Evolutionary conservation across 371 early-diverging fungal genomes (phyloP).

Genomic region (Mucor sp.): DNA sequence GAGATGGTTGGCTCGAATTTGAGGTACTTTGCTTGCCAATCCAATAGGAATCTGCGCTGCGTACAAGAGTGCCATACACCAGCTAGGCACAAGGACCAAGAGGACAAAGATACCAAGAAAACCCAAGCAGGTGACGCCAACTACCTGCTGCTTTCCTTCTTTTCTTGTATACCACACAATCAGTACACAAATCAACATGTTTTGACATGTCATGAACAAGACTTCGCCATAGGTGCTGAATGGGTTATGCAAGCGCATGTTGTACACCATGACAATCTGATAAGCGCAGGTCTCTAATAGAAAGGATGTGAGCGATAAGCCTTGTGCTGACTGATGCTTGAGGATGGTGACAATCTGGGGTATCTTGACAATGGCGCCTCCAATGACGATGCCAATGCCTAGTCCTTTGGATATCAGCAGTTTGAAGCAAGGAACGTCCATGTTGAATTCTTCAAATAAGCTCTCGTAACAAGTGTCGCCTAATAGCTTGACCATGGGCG

Average conservation of each 20-base stretch:
- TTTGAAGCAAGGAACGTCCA: constrained; percentile 80
- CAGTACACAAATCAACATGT: constrained; percentile 70
- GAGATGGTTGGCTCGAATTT: constrained; percentile 77
- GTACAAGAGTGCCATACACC: constrained; percentile 66
- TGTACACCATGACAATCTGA: constrained; percentile 83
- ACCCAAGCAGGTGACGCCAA: not conserved
- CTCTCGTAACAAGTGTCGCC: constrained; percentile 72
- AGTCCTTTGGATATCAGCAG: constrained; percentile 86
- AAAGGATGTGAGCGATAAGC: constrained; percentile 80
- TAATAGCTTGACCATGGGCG: constrained; percentile 64
- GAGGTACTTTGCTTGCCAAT: constrained; percentile 83
- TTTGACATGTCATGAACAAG: constrained; percentile 74
- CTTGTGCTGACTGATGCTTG: constrained; percentile 69
- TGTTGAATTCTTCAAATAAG: constrained; percentile 67
- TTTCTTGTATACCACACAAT: constrained; percentile 58
- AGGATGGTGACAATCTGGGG: constrained; percentile 95
- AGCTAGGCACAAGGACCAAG: constrained; percentile 34
- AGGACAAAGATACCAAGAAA: not conserved
- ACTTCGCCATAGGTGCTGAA: constrained; percentile 95
- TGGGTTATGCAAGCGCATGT: constrained; percentile 78
- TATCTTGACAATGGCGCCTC: constrained; percentile 90
- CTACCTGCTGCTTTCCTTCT: not conserved
- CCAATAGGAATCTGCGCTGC: constrained; percentile 81
- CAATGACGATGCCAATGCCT: constrained; percentile 89
- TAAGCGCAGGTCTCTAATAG: constrained; percentile 84